These are phyloP conservation scores for Blastobotrys indianensis DNA, from an alignment of 1,139 yeast species.

Conservation along the genomic window DNA sequence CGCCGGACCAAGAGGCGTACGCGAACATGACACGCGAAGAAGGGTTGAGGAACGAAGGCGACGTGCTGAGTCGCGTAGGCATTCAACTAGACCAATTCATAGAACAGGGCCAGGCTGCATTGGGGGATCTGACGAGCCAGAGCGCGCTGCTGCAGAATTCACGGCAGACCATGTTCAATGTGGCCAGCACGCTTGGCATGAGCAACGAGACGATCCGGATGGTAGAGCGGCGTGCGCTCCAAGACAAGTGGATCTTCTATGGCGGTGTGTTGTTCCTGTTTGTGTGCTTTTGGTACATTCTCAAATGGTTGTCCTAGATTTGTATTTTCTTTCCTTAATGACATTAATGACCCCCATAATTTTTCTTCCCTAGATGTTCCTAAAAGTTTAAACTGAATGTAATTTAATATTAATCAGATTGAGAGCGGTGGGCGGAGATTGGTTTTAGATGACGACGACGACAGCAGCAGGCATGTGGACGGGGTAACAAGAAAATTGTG, in stretches of 20 bases:
- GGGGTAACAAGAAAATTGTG: too few relatives aligned
- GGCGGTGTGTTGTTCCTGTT: constrained; percentile 62
- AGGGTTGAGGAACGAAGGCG: constrained; percentile 64
- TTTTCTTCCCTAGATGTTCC: too few relatives aligned
- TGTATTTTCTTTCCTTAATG: too few relatives aligned
- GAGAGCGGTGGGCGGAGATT: too few relatives aligned
- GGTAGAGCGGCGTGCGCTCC: constrained; percentile 78
- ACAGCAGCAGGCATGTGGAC: too few relatives aligned
- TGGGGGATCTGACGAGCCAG: constrained; percentile 83
- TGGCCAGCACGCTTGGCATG: constrained; percentile 78
- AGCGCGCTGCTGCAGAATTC: constrained; percentile 63
- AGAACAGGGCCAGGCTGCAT: constrained; percentile 81
- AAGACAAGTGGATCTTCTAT: constrained; percentile 86
- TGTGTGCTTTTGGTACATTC: constrained; percentile 62
- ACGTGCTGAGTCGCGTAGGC: constrained; percentile 62
- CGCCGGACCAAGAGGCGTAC: constrained; percentile 16
- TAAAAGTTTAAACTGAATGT: too few relatives aligned
- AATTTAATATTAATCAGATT: too few relatives aligned
- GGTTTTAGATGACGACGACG: too few relatives aligned
- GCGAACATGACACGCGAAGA: constrained; percentile 40
- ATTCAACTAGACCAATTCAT: constrained; percentile 82
- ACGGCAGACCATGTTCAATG: constrained; percentile 58
- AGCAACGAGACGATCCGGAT: constrained; percentile 77
- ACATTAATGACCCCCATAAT: too few relatives aligned
- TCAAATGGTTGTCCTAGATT: constrained; percentile 59